Evolutionary conservation across 2,329 filamentous ascomycete genomes (phyloP).

Genomic region (Pseudonectria buxi): DNA sequence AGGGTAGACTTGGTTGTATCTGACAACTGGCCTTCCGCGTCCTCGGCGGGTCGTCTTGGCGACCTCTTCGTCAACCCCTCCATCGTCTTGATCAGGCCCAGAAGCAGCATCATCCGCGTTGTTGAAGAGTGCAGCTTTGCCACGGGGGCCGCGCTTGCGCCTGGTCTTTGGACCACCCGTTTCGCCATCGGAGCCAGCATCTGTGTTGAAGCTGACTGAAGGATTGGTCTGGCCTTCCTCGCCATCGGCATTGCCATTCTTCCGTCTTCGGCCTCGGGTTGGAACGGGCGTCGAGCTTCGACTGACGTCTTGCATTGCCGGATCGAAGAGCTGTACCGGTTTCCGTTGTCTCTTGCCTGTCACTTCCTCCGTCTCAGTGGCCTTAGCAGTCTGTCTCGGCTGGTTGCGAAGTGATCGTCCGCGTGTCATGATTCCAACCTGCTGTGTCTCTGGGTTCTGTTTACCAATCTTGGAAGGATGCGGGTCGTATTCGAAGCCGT

Average conservation of each 20-base stretch:
- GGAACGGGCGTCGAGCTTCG: conserved; percentile 44
- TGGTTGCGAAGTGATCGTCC: conserved; percentile 49
- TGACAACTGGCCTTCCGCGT: conserved; percentile 19
- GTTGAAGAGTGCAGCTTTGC: conserved; percentile 17
- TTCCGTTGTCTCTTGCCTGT: conserved; percentile 49
- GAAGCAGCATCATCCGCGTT: conserved; percentile 19
- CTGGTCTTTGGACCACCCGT: conserved; percentile 20
- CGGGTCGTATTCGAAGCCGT: conserved; percentile 55
- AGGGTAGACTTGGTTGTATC: conserved; percentile 23
- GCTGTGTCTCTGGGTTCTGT: conserved; percentile 52
- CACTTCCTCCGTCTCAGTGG: conserved; percentile 46
- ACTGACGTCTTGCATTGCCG: conserved; percentile 43
- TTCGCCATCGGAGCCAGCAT: conserved; percentile 27
- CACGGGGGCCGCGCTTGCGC: conserved; percentile 24
- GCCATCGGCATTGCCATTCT: conserved; percentile 23
- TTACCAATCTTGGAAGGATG: conserved; percentile 50
- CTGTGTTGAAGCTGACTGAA: conserved; percentile 29
- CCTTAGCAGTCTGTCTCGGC: conserved; percentile 51
- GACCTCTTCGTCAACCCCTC: conserved; percentile 10
- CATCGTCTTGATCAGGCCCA: conserved; percentile 14
- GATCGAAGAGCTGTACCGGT: conserved; percentile 44
- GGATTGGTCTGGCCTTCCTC: conserved; percentile 21
- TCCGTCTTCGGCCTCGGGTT: conserved; percentile 26
- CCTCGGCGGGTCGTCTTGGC: conserved; percentile 19
- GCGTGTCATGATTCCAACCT: conserved; percentile 43